Percentiles rank a stretch among this genome's conserved stretches.
Conservation (phyloP, 257 asterid genomes). For the Ligustrum vulgare region DNA sequence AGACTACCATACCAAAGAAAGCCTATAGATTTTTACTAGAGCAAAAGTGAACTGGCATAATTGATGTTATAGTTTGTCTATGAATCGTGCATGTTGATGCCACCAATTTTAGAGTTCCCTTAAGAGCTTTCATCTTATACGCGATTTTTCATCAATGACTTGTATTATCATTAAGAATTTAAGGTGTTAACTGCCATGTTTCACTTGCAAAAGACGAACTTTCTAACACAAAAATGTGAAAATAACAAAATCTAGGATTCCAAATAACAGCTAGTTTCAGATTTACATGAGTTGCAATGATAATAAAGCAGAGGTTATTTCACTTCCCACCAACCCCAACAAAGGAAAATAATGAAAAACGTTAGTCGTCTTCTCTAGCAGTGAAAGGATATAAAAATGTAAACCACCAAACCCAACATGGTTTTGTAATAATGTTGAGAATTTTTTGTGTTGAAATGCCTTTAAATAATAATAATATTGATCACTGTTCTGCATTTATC, state of each 20-base stretch:
- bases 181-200: not conserved
- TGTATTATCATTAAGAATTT: not conserved
- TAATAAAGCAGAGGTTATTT: not conserved
- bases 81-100: not conserved
- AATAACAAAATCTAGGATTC: not conserved
- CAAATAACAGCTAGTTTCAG: not conserved
- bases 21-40: no score
- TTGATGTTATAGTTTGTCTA: not conserved
- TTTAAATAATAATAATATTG: not conserved
- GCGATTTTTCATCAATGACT: not conserved
- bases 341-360: not conserved
- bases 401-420: no score
- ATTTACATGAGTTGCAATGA: not conserved
- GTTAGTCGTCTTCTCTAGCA: not conserved
- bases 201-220: not conserved
- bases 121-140: not conserved
- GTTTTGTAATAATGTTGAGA: not conserved
- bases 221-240: not conserved
- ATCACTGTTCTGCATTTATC: not conserved
- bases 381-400: not conserved
- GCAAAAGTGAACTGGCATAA: no score
- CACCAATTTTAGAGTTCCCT: not conserved
- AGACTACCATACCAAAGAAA: not conserved
- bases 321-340: conserved; percentile 1
- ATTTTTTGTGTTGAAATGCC: not conserved